Evolutionary conservation across 345 rosid genomes (phyloP), one percentile per base, ranked within the genome.

Genomic region (Acer saccharum): DNA sequence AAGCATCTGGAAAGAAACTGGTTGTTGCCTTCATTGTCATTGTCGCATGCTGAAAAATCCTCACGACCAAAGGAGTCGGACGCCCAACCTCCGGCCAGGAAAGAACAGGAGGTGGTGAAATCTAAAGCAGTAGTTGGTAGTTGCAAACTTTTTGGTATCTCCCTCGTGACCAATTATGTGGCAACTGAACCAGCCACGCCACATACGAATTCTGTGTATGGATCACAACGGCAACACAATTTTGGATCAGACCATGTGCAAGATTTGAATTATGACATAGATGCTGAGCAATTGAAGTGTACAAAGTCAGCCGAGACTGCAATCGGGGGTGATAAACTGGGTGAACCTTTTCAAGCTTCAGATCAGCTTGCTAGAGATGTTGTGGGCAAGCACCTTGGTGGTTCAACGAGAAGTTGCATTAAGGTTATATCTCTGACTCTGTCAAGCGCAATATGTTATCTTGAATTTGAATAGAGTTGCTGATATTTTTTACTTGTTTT

Each of bases 91-190:
- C 39, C 12, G 12, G 61, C 58, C 27, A 41, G 32, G 32, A 79
- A 66, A 73, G 85, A 81, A 11, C 82, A 79, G 60, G 82, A 78
- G 57, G 74, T 58, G 20, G 72, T 78, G 55, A 84, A 80, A 64
- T 54, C 88, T 25, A 70, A 58, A 17, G 62, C 63, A n/a, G 83
- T 80, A n/a, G 83, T 80, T 61, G 83, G 83, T 50, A 78, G 76
- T 54, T 88, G 87, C 75, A 88, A 82, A 79, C 88, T 88, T 27
- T 88, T 88, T 74, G 91, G 91, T 10, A 72, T 88, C 77, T 83
- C 89, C 52, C 82, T 88, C 72, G 62, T 65, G 12, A 71, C 83
- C 69, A 77, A 77, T 23, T 76, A 77, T 35, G 70, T 70, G 43
- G 23, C 78, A 71, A 68, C 81, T 7, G 87, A 81, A 55, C 72